Evolutionary conservation across 1,284 basidiomycete species (phyloP), one percentile per base, ranked within the genome.

Genomic region (Cystobasidium sp.): DNA sequence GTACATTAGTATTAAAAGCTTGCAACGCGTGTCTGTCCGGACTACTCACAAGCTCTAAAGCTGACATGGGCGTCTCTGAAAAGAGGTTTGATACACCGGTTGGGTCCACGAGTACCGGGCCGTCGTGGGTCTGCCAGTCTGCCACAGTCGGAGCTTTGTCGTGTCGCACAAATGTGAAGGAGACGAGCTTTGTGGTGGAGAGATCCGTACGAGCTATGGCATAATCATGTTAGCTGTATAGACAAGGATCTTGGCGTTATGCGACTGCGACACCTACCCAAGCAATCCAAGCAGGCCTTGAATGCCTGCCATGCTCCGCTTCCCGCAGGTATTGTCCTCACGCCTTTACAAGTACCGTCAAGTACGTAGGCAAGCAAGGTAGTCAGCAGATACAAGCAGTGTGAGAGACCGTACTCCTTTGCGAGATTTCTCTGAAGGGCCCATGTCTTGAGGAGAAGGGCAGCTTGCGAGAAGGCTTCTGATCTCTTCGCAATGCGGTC

Each of bases 401-500:
- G 79, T 24, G 87, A 76, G 0, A 78, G 77, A 6, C 81, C 80
- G 10, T 68, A 37, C 31, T 78, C 81, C 8, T 79, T 77, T 89
- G 88, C 75, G 77, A 92, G 92, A 0, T 93, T 93, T 22, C 94
- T 87, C 80, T 95, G 91, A 69, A 90, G 90, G 0, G 92, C 91
- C 96, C 95, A 97, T 20, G 96, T 88, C 22, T 93, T 88, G 69
- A 97, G 87, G 10, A 97, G 84, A 0, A 90, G 85, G 20, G 93
- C 83, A 7, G 92, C 93, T 75, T 95, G 91, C 1, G 84, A 82
- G 80, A 92, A 93, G 0, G 88, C 87, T 0, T 90, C 86, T 5
- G 88, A 85, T 14, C 85, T 83, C 76, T 90, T 85, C 59, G 89
- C 86, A 18, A 92, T 83, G 0, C 85, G 81, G 81, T 96, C 89